Evolutionary conservation across 2,329 filamentous ascomycete genomes (phyloP).

Genomic region (Podosphaera xanthii): DNA sequence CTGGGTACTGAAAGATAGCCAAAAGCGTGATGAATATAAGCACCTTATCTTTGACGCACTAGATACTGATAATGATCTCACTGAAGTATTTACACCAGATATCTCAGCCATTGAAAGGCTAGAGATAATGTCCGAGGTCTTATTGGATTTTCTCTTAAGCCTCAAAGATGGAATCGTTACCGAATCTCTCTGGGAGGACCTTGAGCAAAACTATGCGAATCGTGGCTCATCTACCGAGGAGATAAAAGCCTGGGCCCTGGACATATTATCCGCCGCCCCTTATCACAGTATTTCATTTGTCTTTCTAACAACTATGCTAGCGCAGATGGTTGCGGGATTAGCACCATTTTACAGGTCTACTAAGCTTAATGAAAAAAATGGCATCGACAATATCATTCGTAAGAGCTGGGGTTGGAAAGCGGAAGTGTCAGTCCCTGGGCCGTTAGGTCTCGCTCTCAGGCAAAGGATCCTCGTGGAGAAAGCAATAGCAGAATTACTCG

Average conservation of each 20-base stretch:
- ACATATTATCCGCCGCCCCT: slow-evolving; percentile 47
- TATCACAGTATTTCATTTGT: slow-evolving; percentile 78
- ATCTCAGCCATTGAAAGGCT: slow-evolving; percentile 42
- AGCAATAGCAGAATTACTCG: slow-evolving; percentile 40
- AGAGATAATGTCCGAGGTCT: slow-evolving; percentile 47
- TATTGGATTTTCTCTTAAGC: slow-evolving; percentile 51
- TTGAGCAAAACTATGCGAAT: slow-evolving; percentile 32
- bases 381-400: slow-evolving; percentile 12
- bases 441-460: slow-evolving; percentile 25
- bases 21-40: slow-evolving; percentile 14
- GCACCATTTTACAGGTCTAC: slow-evolving; percentile 17
- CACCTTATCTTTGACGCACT: slow-evolving; percentile 36
- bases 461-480: slow-evolving; percentile 35
- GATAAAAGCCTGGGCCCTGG: slow-evolving; percentile 39
- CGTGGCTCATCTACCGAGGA: slow-evolving; percentile 27
- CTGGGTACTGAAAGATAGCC: slow-evolving; percentile 17
- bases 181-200: slow-evolving; percentile 41
- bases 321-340: slow-evolving; percentile 31
- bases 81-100: slow-evolving; percentile 37
- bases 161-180: slow-evolving; percentile 64
- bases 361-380: slow-evolving; percentile 7
- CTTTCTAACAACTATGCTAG: slow-evolving; percentile 59
- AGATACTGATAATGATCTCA: slow-evolving; percentile 43
- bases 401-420: slow-evolving; percentile 12
- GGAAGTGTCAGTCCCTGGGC: slow-evolving; percentile 10